Conservation (phyloP, 73 alveolate genomes). For the Symbiodinium natans region DNA sequence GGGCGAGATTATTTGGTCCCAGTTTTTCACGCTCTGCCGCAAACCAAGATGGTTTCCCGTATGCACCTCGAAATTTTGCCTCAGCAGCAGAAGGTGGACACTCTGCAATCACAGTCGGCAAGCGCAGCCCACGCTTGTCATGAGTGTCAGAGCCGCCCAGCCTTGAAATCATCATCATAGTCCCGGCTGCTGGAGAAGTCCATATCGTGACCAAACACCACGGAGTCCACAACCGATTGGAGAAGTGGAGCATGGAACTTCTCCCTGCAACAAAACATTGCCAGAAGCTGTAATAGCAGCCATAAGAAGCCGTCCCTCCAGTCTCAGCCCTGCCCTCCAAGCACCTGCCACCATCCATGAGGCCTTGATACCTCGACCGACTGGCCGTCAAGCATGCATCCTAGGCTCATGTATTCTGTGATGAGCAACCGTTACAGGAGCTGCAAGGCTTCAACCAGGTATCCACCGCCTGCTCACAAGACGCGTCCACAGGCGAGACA, state of each 20-base stretch:
- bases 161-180: conserved; percentile 59
- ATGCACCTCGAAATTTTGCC: conserved; percentile 76
- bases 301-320: neutral
- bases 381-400: conserved; percentile 73
- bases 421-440: too few relatives aligned
- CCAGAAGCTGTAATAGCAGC: neutral
- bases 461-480: neutral
- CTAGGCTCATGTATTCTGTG: neutral
- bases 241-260: conserved; percentile 83
- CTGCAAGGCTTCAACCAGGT: too few relatives aligned
- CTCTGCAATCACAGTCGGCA: too few relatives aligned
- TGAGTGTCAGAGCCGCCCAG: neutral
- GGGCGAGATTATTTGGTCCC: neutral
- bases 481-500: neutral
- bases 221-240: conserved; percentile 81
- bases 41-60: conserved; percentile 65
- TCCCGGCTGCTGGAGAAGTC: conserved; percentile 51
- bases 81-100: neutral
- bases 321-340: neutral
- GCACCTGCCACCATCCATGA: conserved; percentile 75
- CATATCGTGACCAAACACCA: conserved; percentile 85
- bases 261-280: conserved; percentile 39
- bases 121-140: too few relatives aligned
- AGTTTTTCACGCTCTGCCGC: neutral
- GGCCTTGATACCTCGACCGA: conserved; percentile 32